These are phyloP conservation scores for Termitomyces sp. DNA, from an alignment of 768 basidiomycete species.

Conservation along the genomic window DNA sequence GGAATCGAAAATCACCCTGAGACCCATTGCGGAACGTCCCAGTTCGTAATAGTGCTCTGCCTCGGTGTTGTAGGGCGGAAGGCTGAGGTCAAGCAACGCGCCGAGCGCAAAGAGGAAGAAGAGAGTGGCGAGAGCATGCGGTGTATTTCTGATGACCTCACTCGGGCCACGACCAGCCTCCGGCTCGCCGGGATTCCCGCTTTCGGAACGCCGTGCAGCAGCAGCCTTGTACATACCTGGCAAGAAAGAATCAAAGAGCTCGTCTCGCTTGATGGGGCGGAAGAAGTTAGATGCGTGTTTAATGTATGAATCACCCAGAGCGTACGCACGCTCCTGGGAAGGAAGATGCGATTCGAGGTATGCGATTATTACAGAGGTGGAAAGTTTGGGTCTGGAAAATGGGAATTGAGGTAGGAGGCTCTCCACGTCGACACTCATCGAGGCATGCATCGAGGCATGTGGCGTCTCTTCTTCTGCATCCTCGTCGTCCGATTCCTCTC, in stretches of 20 bases:
- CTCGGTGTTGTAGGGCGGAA: slow-evolving; percentile 50
- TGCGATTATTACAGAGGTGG: slow-evolving; percentile 25
- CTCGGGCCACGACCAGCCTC: background rate
- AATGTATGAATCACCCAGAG: slow-evolving; percentile 40
- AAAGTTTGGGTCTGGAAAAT: slow-evolving; percentile 30
- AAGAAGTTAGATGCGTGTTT: slow-evolving; percentile 48
- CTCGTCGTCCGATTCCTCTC: slow-evolving; percentile 25
- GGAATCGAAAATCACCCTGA: slow-evolving; percentile 48
- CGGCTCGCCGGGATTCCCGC: slow-evolving; percentile 8
- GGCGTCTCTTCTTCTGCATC: slow-evolving; percentile 17
- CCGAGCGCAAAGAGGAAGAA: slow-evolving; percentile 63
- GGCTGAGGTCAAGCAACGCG: slow-evolving; percentile 51
- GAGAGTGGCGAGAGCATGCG: slow-evolving; percentile 51
- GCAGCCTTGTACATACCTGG: slow-evolving; percentile 35
- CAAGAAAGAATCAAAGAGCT: slow-evolving; percentile 37
- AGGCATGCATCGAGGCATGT: background rate
- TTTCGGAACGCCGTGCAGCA: slow-evolving; percentile 6
- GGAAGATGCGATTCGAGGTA: slow-evolving; percentile 42
- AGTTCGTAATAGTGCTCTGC: slow-evolving; percentile 60
- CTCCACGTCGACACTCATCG: slow-evolving; percentile 29
- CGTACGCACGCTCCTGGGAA: slow-evolving; percentile 34
- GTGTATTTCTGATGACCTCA: slow-evolving; percentile 10
- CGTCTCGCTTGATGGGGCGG: slow-evolving; percentile 45
- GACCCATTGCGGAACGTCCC: slow-evolving; percentile 51
- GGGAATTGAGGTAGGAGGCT: slow-evolving; percentile 39